These are phyloP conservation scores for Psilocybe subaeruginosa DNA, from an alignment of 768 basidiomycete species.

Conservation along the genomic window DNA sequence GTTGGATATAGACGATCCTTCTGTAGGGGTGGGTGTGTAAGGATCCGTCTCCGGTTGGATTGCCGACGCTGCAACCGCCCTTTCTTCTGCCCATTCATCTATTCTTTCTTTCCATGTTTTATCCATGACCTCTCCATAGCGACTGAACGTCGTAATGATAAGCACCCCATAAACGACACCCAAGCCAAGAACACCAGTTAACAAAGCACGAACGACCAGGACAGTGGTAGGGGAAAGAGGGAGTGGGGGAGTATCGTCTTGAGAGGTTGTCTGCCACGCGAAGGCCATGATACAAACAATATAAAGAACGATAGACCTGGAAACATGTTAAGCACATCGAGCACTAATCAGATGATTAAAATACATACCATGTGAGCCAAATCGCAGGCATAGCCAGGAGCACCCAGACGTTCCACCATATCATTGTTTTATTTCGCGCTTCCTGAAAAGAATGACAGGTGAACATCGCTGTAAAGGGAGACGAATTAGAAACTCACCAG, in stretches of 20 bases:
- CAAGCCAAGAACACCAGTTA: constrained; percentile 47
- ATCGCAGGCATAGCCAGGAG: constrained; percentile 61
- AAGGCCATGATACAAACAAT: constrained; percentile 57
- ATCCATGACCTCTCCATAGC: constrained; percentile 48
- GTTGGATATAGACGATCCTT: neutral
- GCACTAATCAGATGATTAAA: neutral
- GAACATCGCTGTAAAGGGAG: neutral
- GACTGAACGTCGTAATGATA: constrained; percentile 54
- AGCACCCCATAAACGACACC: constrained; percentile 55
- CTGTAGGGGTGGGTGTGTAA: neutral
- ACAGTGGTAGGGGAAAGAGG: constrained; percentile 1
- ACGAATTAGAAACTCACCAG: constrained; percentile 37
- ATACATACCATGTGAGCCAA: constrained; percentile 60
- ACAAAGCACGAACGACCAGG: constrained; percentile 40
- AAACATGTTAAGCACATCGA: neutral
- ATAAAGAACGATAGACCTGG: constrained; percentile 60
- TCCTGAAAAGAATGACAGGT: constrained; percentile 39
- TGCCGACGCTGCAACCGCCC: neutral
- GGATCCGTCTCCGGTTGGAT: neutral
- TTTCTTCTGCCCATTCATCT: constrained; percentile 18
- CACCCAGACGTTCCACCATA: constrained; percentile 66
- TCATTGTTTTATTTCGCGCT: constrained; percentile 36
- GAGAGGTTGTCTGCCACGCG: constrained; percentile 56
- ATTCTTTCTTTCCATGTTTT: constrained; percentile 26
- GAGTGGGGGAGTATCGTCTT: constrained; percentile 29